A percentile compares a stretch with the other conserved stretches of the same genome.
Evolutionary conservation across 2,329 filamentous ascomycete species (phyloP).

Genomic region (Xylaria sp.): DNA sequence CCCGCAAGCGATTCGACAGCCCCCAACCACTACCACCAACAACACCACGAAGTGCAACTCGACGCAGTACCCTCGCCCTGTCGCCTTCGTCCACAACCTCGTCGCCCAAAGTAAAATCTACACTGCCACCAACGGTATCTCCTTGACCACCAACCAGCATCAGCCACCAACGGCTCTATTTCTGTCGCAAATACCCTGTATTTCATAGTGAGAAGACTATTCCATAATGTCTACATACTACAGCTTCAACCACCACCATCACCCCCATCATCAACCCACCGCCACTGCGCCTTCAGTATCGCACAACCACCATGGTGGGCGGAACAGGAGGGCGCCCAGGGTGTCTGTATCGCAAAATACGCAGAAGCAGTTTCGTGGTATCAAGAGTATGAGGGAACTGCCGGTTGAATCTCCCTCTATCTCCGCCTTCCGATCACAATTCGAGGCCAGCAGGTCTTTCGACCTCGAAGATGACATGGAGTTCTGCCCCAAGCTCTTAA

Average conservation of each 20-base stretch:
- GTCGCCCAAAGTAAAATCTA: slow-evolving; percentile 21
- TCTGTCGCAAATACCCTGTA: slow-evolving; percentile 34
- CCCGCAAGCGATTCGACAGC: slow-evolving; percentile 30
- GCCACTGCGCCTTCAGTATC: slow-evolving; percentile 65
- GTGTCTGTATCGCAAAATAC: slow-evolving; percentile 83
- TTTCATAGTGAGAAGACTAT: slow-evolving; percentile 34
- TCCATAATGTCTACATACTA: slow-evolving; percentile 72
- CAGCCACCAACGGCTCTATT: slow-evolving; percentile 24
- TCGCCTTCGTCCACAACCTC: slow-evolving; percentile 7
- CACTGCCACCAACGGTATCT: slow-evolving; percentile 35
- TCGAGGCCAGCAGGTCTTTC: slow-evolving; percentile 92
- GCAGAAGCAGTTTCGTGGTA: slow-evolving; percentile 87
- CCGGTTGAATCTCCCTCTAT: slow-evolving; percentile 77
- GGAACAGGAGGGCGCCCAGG: slow-evolving; percentile 85
- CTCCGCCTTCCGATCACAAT: slow-evolving; percentile 83
- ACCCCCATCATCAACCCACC: slow-evolving; percentile 58
- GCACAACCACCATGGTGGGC: slow-evolving; percentile 84
- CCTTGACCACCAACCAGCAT: slow-evolving; percentile 20
- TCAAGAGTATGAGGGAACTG: slow-evolving; percentile 87
- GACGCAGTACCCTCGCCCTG: slow-evolving; percentile 10
- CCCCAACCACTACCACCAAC: slow-evolving; percentile 31
- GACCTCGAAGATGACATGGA: slow-evolving; percentile 96
- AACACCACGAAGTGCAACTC: slow-evolving; percentile 25
- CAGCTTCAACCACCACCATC: slow-evolving; percentile 68
- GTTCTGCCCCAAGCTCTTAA: slow-evolving; percentile 92